A percentile compares a stretch with the other conserved stretches of the same genome.
Conservation (phyloP, 345 rosid genomes). For the Lepidium sativum region DNA sequence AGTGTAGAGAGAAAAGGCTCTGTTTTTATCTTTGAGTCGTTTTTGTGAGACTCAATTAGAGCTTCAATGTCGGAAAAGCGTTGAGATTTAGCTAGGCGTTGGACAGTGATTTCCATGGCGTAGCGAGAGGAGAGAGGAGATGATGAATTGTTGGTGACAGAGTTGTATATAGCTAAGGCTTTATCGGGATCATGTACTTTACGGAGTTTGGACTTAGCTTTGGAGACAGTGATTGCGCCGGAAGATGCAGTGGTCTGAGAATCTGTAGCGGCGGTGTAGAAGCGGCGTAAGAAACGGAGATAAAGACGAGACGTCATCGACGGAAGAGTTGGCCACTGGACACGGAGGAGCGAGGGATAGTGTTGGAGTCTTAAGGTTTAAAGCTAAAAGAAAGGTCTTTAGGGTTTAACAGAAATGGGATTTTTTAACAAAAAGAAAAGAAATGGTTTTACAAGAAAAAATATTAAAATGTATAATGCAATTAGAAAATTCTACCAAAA, state of each 20-base stretch:
- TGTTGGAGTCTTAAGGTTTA: too few species aligned
- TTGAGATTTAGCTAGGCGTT: conserved; percentile 60
- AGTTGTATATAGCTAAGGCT: conserved; percentile 58
- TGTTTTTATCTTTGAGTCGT: conserved; percentile 42
- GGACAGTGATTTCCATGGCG: conserved; percentile 62
- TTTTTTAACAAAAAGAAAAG: too few species aligned
- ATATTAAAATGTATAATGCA: too few species aligned
- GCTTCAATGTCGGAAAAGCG: conserved; percentile 59
- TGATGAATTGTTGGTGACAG: conserved; percentile 33
- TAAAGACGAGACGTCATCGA: conserved; percentile 37
- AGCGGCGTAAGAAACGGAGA: conserved; percentile 42
- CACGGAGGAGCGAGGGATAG: background rate
- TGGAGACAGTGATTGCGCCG: conserved; percentile 43
- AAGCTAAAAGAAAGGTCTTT: too few species aligned
- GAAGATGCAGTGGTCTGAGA: background rate
- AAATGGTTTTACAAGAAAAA: too few species aligned
- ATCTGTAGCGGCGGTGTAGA: conserved; percentile 30
- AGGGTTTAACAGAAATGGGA: too few species aligned
- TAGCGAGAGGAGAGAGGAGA: conserved; percentile 57
- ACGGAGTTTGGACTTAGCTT: conserved; percentile 62
- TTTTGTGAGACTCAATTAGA: conserved; percentile 59
- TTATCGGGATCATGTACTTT: conserved; percentile 64
- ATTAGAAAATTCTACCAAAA: too few species aligned
- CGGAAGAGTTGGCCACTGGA: too few species aligned
- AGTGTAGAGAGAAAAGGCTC: conserved; percentile 56